Conservation (phyloP, 768 basidiomycete species). For the Boletus subparvulus region DNA sequence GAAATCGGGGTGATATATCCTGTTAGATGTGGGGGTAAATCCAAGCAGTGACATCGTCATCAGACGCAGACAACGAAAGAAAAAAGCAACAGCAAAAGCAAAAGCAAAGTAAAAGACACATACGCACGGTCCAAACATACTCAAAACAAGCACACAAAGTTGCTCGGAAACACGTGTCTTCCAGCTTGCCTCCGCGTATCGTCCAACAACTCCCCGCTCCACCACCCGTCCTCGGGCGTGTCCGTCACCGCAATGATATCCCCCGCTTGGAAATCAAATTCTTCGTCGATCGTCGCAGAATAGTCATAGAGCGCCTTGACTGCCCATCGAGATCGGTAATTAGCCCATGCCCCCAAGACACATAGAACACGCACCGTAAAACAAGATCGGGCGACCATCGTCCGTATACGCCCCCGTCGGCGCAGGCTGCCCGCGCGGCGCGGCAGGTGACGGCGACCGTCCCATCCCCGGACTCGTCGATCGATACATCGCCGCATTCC, state of each 20-base stretch:
- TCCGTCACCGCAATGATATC: conserved; percentile 95
- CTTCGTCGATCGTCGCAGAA: conserved; percentile 79
- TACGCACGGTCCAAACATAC: background rate
- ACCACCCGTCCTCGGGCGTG: conserved; percentile 97
- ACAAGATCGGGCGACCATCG: conserved; percentile 77
- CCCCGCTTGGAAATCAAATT: conserved; percentile 93
- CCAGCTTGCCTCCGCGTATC: conserved; percentile 69
- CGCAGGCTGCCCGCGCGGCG: conserved; percentile 38
- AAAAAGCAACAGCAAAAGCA: background rate
- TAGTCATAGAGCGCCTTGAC: conserved; percentile 93
- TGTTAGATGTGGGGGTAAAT: conserved; percentile 8
- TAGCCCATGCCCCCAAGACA: too few species aligned
- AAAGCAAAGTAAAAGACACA: background rate
- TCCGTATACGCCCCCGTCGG: conserved; percentile 82
- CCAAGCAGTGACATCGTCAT: background rate
- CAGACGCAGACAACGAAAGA: background rate
- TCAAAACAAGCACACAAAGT: conserved; percentile 80
- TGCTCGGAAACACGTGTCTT: conserved; percentile 82
- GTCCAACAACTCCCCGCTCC: conserved; percentile 87
- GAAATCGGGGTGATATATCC: conserved; percentile 5
- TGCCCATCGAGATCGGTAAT: conserved; percentile 24
- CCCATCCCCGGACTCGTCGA: conserved; percentile 42
- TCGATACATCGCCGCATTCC: conserved; percentile 35
- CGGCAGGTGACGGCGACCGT: conserved; percentile 51
- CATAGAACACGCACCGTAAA: conserved; percentile 66